These are phyloP conservation scores for Colletotrichum sp. DNA, from an alignment of 2,329 filamentous ascomycete genomes.

Conservation along the genomic window DNA sequence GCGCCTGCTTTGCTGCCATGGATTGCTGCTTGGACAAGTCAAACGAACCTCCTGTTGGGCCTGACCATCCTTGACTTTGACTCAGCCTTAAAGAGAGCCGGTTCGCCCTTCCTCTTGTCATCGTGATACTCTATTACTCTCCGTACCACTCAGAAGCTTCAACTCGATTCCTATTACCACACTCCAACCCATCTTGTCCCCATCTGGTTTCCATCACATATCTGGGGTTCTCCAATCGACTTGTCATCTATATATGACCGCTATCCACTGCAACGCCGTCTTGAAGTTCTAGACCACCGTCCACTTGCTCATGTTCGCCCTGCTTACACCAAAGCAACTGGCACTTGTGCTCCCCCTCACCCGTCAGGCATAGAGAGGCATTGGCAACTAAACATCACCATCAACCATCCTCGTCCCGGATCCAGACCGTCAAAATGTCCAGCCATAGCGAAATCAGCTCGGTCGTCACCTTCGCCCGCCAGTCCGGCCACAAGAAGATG, in stretches of 20 bases:
- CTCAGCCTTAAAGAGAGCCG: conserved; percentile 16
- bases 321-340: neutral
- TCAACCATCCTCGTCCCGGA: neutral
- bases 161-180: neutral
- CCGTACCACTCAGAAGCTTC: neutral
- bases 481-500: conserved; percentile 33
- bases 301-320: neutral
- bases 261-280: neutral
- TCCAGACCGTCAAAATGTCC: conserved; percentile 5
- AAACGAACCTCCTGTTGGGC: neutral
- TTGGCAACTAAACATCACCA: neutral
- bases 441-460: conserved; percentile 23
- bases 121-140: neutral
- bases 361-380: neutral
- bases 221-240: neutral
- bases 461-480: conserved; percentile 15
- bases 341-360: neutral
- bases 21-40: neutral
- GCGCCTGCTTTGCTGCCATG: conserved; percentile 1
- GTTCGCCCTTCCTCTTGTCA: conserved; percentile 9
- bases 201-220: neutral
- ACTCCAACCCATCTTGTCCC: neutral
- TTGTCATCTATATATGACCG: neutral
- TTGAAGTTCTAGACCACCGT: neutral
- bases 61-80: conserved; percentile 4